A percentile compares a stretch with the other conserved stretches of the same genome.
Conservation (phyloP, 2,329 filamentous ascomycete genomes). For the Thielaviopsis ethacetica region DNA sequence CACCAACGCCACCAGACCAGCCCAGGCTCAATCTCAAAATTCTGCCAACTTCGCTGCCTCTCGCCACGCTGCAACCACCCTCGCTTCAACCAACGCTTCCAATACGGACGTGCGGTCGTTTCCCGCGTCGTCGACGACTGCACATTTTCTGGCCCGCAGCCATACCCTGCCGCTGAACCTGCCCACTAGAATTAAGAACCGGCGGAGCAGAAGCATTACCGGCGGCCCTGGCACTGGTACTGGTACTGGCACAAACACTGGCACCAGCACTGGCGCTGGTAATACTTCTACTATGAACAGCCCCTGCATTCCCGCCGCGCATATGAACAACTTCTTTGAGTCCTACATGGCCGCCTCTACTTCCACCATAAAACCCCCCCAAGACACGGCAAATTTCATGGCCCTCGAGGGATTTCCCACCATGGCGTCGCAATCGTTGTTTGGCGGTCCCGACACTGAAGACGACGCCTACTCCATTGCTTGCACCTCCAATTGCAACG, state of each 20-base stretch:
- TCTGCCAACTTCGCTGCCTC: not conserved
- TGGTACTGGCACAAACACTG: too few species aligned
- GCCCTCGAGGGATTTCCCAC: not conserved
- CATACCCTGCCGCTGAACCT: not conserved
- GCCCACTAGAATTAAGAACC: conserved; percentile 1
- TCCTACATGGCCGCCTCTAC: not conserved
- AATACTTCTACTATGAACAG: not conserved
- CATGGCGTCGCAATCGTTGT: not conserved
- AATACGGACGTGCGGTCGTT: not conserved
- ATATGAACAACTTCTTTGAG: not conserved
- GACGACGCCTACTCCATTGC: conserved; percentile 19
- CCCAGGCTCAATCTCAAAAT: not conserved
- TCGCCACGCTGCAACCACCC: not conserved
- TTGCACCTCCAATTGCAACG: conserved; percentile 22
- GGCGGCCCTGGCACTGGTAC: too few species aligned
- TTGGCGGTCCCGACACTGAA: conserved; percentile 5
- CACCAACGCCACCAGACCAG: not conserved
- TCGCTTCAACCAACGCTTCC: not conserved
- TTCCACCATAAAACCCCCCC: not conserved
- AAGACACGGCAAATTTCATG: not conserved
- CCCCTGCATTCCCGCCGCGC: not conserved
- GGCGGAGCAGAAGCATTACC: not conserved
- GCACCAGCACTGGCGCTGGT: too few species aligned
- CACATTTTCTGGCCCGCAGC: not conserved
- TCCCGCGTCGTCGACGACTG: not conserved